Base-by-base conservation (phyloP, 257 asterid genomes). In the Euphrasia confusa region DNA sequence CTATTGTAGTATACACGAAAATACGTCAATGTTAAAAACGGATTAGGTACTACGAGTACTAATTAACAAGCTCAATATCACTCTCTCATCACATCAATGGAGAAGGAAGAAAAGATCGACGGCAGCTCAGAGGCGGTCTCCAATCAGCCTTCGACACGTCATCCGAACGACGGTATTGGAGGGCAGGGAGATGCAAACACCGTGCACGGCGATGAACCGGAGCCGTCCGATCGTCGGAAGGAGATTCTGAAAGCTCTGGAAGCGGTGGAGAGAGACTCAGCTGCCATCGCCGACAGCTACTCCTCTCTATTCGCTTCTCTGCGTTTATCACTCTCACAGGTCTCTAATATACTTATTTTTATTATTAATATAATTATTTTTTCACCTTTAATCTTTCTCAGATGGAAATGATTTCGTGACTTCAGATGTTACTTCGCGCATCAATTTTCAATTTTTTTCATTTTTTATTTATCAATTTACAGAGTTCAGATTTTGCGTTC, bases 221-320 rank as follows among this genome's bases (percentile, higher is more conserved):
- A 74, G 70, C 68, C 90, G 69, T 64, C 66, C 9, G 75, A 68
- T 54, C 68, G 74, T 11, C 64, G 86, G 68, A 76, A 68, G 69
- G 95, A 88, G 69, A 79, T 89, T n/a, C 65, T 86, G 78, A 81
- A 80, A 76, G 96, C 93, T 52, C 75, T 92, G 48, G 85, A 79
- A 75, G 77, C 85, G 44, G 86, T 86, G 67, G 97, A 92, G 84
- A 81, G 86, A 71, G 97, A 89, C 71, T 86, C 99, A 1, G 73
- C 79, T 27, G 95, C 89, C 15, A 89, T 89, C 35, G 97, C 97
- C 24, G 83, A 80, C 28, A 92, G 97, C 76, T 92, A 77, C 78
- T 79, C 84, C 44, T 76, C 83, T 74, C 89, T 89, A 54, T 92
- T 92, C 71, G 74, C 81, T 68, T 89, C 97, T 63, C 93, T 89